A percentile compares a stretch with the other conserved stretches of the same genome.
Conservation (phyloP, 805 yeast genomes). For the Zygoascus bituminiphila region DNA sequence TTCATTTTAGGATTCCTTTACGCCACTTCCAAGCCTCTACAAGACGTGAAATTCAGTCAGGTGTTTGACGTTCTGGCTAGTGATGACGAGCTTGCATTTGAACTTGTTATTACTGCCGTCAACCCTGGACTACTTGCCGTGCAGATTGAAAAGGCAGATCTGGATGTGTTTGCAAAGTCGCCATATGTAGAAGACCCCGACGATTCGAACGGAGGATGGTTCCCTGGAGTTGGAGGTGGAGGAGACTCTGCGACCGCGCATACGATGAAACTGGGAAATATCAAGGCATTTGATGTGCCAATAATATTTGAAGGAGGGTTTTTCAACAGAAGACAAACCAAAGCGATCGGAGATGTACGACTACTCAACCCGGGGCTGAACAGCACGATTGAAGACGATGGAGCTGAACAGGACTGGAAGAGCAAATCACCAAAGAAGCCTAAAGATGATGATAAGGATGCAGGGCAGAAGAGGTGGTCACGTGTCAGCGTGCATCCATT, state of each 20-base stretch:
- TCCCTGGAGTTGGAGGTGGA: slow-evolving; percentile 14
- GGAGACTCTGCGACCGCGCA: slow-evolving; percentile 32
- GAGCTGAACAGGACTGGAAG: slow-evolving; percentile 2
- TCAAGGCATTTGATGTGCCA: slow-evolving; percentile 60
- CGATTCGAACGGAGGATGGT: slow-evolving; percentile 17
- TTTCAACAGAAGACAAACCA: slow-evolving; percentile 49
- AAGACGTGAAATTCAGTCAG: slow-evolving; percentile 51
- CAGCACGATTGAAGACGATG: slow-evolving; percentile 17
- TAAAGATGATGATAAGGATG: slow-evolving; percentile 9
- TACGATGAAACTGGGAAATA: slow-evolving; percentile 70
- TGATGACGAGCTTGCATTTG: slow-evolving; percentile 77
- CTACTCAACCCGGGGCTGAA: slow-evolving; percentile 61
- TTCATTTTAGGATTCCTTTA: slow-evolving; percentile 75
- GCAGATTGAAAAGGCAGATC: slow-evolving; percentile 51
- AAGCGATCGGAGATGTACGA: slow-evolving; percentile 63
- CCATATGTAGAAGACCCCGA: slow-evolving; percentile 15
- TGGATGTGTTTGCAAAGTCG: slow-evolving; percentile 65
- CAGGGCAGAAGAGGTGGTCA: slow-evolving; percentile 53
- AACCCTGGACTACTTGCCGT: slow-evolving; percentile 83
- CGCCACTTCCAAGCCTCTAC: slow-evolving; percentile 79
- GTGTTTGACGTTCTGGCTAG: slow-evolving; percentile 68
- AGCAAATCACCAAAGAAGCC: background rate
- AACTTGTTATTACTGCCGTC: slow-evolving; percentile 65
- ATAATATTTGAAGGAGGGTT: slow-evolving; percentile 70
- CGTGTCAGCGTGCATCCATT: slow-evolving; percentile 69